Evolutionary conservation across 1,139 yeast species (phyloP).

Genomic region (Lodderomyces elongisporus): DNA sequence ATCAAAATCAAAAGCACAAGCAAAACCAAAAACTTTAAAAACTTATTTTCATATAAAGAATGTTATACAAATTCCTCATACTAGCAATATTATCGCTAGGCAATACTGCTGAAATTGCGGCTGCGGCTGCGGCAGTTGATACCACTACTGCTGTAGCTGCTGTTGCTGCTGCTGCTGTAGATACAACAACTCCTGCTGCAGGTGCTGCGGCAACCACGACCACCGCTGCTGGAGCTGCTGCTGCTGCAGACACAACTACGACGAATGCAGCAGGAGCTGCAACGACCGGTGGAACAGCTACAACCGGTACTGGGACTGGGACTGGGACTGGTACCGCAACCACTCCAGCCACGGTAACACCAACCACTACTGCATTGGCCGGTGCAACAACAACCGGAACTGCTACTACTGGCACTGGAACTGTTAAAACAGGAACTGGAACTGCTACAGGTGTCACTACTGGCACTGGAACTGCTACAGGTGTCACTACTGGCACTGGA

Average conservation of each 20-base stretch:
- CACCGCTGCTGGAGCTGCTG: slow-evolving; percentile 10
- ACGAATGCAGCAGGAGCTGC: slow-evolving; percentile 6
- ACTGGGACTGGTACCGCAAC: slow-evolving; percentile 12
- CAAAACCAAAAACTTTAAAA: no score
- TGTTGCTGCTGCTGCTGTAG: slow-evolving; percentile 13
- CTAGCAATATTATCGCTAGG: no score
- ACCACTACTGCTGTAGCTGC: slow-evolving; percentile 11
- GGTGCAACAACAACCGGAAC: slow-evolving; percentile 4
- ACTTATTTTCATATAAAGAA: no score
- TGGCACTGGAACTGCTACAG: slow-evolving; percentile 7
- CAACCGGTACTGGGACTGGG: slow-evolving; percentile 9
- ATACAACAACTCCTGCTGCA: slow-evolving; percentile 12
- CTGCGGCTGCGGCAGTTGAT: slow-evolving; percentile 9
- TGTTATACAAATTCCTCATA: no score
- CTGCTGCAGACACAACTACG: slow-evolving; percentile 8
- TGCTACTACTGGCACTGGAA: slow-evolving; percentile 3
- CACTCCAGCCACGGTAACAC: slow-evolving; percentile 10
- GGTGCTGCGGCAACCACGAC: slow-evolving; percentile 11
- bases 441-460: slow-evolving; percentile 6
- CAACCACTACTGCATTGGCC: slow-evolving; percentile 10
- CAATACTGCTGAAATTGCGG: no score
- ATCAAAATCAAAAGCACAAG: no score
- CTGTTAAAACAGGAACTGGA: slow-evolving; percentile 1
- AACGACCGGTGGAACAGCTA: slow-evolving; percentile 1
- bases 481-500: slow-evolving; percentile 3